These are phyloP conservation scores for Salix arbutifolia DNA, from an alignment of 345 rosid genomes.

Conservation along the genomic window DNA sequence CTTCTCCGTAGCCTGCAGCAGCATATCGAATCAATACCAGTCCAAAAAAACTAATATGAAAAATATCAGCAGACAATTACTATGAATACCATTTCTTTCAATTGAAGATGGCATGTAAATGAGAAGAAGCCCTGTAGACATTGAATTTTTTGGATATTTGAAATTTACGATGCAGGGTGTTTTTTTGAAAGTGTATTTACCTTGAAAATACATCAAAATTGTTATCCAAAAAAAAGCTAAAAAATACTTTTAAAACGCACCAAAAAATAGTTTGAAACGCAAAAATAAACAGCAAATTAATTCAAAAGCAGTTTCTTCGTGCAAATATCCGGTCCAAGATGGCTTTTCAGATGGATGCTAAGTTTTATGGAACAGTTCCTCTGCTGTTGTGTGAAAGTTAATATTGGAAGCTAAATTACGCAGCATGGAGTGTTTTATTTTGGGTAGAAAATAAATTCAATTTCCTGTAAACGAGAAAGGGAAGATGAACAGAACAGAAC, in stretches of 20 bases:
- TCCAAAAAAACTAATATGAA: neutral
- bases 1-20: conserved; percentile 1
- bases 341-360: neutral
- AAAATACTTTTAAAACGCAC: no score
- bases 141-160: neutral
- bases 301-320: neutral
- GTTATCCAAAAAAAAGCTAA: no score
- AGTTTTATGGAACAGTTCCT: neutral
- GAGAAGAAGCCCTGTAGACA: neutral
- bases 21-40: neutral
- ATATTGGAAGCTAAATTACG: neutral
- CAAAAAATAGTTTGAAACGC: no score
- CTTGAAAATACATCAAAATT: no score
- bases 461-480: neutral
- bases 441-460: neutral
- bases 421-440: neutral
- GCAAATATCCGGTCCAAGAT: neutral
- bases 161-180: no score
- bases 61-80: neutral
- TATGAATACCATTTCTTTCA: neutral
- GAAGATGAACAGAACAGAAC: no score
- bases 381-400: neutral
- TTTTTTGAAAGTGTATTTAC: no score
- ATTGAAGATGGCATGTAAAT: neutral
- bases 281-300: no score